Evolutionary conservation across 768 basidiomycete genomes (phyloP).

Genomic region (Tulasnella sp.): DNA sequence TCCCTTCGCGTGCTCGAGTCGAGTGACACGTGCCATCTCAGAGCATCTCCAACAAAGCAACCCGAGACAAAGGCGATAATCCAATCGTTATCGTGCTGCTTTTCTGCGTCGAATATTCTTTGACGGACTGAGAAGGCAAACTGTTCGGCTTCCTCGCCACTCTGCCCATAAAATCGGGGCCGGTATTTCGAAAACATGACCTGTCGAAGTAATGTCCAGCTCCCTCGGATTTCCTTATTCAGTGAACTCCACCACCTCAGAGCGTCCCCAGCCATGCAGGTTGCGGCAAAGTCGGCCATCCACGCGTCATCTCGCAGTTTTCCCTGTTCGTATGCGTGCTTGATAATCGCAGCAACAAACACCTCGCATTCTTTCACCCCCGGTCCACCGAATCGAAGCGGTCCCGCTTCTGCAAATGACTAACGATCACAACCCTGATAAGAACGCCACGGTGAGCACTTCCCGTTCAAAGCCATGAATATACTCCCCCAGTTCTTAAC

Average conservation of each 20-base stretch:
- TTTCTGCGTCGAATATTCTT: background rate
- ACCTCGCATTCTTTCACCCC: background rate
- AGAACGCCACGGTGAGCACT: too few relatives aligned
- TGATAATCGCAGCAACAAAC: background rate
- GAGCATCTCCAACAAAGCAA: background rate
- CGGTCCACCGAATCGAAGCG: background rate
- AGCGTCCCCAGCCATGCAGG: background rate
- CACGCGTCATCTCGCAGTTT: background rate
- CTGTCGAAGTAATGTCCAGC: background rate
- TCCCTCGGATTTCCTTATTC: background rate
- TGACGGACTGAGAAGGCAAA: background rate
- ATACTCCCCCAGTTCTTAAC: too few relatives aligned
- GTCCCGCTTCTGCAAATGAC: background rate
- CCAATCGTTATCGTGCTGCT: slow-evolving; percentile 1
- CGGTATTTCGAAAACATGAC: background rate
- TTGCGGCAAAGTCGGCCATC: background rate
- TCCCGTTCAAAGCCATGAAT: too few relatives aligned
- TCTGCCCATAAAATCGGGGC: background rate
- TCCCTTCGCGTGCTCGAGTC: background rate
- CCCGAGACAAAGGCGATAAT: background rate
- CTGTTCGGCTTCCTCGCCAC: background rate
- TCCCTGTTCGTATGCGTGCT: slow-evolving; percentile 19
- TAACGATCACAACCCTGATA: too few relatives aligned
- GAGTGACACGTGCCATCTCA: slow-evolving; percentile 3
- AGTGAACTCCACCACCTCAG: background rate